Base-by-base conservation (phyloP, 78 protist species). In the Dictyostelium intermedium region DNA sequence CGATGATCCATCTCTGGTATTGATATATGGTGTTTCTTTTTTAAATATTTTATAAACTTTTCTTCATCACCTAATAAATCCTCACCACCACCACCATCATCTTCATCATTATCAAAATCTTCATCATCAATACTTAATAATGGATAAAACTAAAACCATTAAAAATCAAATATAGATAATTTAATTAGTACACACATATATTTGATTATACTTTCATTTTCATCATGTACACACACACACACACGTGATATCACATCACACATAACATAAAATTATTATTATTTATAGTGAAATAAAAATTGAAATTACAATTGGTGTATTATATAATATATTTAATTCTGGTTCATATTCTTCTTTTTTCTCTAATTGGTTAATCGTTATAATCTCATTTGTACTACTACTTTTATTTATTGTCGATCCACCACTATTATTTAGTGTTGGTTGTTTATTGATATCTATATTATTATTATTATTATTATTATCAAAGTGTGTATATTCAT, bases 1-100 rank as follows among this genome's bases (percentile, higher is more conserved):
- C 69, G 82, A 30, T 45, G 47, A 89, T 89, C 94, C 87, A 89
- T 78, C 25, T 78, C 85, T 14, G 82, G 82, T 77, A 77, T 43
- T 32, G 82, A n/a, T 18, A 41, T 41, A 39, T 77, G 82, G 41
- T 77, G 82, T 77, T 77, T 35, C 32, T 77, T 77, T 47, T 77
- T 77, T 77, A 77, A 41, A 77, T 18, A 41, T 72, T 34, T 27
- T 30, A 72, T 72, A 34, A 72, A 34, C 43, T 32, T 72, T 72
- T 72, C 79, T 34, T 72, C 79, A 32, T 72, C 79, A 10, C 43
- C 43, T 34, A 72, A 72, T 34, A 6, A 2, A 13, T 72, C 43
- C 5, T 34, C 23, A 72, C 37, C 43, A 7, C 11, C 32, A 77
- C 27, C 20, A 9, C 23, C 82, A 34, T 25, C 27, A 8, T 77